Percentiles rank a stretch among this genome's conserved stretches.
Conservation (phyloP, 2,329 filamentous ascomycete genomes). For the Neophaeococcomyces mojaviensis region DNA sequence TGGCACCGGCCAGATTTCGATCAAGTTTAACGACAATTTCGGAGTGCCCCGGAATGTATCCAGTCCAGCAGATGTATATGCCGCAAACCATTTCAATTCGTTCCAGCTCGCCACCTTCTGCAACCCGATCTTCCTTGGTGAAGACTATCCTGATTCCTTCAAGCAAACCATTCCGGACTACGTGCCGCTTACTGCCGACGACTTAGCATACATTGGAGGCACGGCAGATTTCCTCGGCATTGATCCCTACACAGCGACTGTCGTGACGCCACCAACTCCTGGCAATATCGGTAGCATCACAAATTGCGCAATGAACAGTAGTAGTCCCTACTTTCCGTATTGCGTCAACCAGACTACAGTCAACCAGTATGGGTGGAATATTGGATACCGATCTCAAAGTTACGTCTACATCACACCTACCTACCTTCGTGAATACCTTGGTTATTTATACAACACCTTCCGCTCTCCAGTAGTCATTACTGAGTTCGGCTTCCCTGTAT, state of each 20-base stretch:
- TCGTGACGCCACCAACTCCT: conserved; percentile 40
- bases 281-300: conserved; percentile 33
- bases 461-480: conserved; percentile 39
- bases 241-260: conserved; percentile 51
- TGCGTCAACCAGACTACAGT: conserved; percentile 45
- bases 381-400: conserved; percentile 39
- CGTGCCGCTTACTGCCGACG: conserved; percentile 38
- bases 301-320: conserved; percentile 42
- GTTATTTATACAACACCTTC: conserved; percentile 55
- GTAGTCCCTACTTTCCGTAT: conserved; percentile 42
- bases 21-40: conserved; percentile 34
- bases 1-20: conserved; percentile 21
- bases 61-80: conserved; percentile 23
- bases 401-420: conserved; percentile 41
- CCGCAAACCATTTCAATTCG: conserved; percentile 28
- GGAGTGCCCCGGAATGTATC: conserved; percentile 26
- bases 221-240: conserved; percentile 51
- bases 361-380: conserved; percentile 49
- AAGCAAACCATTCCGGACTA: conserved; percentile 25
- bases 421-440: conserved; percentile 51
- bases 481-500: conserved; percentile 52
- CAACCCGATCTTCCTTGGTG: conserved; percentile 37
- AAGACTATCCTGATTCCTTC: conserved; percentile 37
- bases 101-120: conserved; percentile 36
- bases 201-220: conserved; percentile 44